Conservation (phyloP, 176 grass and related monocot genomes). For the Lolium perenne region DNA sequence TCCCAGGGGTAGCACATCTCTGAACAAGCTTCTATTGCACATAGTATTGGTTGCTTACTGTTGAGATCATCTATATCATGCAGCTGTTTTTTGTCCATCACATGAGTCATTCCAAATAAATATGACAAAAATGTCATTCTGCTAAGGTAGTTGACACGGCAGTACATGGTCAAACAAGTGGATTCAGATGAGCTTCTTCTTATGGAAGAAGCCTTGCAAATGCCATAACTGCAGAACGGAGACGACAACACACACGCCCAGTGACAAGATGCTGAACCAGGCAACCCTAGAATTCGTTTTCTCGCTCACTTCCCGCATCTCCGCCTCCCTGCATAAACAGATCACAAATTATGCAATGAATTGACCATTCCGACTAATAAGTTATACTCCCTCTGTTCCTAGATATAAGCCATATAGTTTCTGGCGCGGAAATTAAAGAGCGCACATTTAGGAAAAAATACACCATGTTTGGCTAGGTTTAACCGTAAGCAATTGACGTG, state of each 20-base stretch:
- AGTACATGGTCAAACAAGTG: constrained; percentile 43
- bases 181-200: constrained; percentile 97
- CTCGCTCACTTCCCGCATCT: constrained; percentile 90
- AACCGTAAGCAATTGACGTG: too few species aligned
- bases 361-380: neutral
- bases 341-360: constrained; percentile 21
- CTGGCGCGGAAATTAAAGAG: too few species aligned
- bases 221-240: constrained; percentile 86
- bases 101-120: constrained; percentile 18
- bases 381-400: too few species aligned
- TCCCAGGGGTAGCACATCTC: neutral
- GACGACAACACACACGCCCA: constrained; percentile 72
- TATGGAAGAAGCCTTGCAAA: constrained; percentile 85
- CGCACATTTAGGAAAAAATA: too few species aligned
- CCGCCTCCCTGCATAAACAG: constrained; percentile 72
- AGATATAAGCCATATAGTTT: too few species aligned
- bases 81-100: constrained; percentile 25
- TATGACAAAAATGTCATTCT: constrained; percentile 46
- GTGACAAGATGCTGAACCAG: constrained; percentile 90
- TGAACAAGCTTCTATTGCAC: constrained; percentile 3
- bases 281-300: constrained; percentile 87
- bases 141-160: constrained; percentile 40
- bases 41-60: constrained; percentile 31
- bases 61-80: constrained; percentile 41
- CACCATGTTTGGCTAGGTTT: too few species aligned